These are phyloP conservation scores for Closterium sp. DNA, from an alignment of 139 green algal species.

Conservation along the genomic window DNA sequence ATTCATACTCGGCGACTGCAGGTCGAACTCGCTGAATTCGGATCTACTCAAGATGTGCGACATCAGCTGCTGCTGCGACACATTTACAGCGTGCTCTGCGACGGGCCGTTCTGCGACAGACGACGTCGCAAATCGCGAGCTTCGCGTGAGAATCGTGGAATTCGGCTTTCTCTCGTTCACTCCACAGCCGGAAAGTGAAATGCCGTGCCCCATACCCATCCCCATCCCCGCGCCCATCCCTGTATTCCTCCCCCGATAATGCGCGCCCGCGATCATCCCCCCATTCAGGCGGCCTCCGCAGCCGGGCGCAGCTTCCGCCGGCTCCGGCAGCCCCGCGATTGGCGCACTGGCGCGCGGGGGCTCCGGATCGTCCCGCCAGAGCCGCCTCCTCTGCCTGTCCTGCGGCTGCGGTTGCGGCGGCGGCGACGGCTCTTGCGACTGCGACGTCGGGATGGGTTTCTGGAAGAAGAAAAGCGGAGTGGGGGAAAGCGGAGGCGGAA, in stretches of 20 bases:
- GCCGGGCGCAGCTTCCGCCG: background rate
- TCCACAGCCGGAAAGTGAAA: background rate
- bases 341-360: background rate
- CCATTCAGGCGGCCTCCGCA: background rate
- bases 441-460: background rate
- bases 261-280: background rate
- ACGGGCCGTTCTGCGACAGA: background rate
- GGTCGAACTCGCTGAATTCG: background rate
- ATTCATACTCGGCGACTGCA: background rate
- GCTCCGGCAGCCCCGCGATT: background rate
- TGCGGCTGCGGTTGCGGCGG: background rate
- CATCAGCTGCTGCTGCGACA: background rate
- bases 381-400: background rate
- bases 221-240: background rate
- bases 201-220: background rate
- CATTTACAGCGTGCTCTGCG: background rate
- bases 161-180: background rate
- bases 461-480: background rate
- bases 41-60: background rate
- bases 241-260: background rate
- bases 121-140: background rate
- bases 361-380: background rate
- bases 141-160: too few relatives aligned
- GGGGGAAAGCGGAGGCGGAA: background rate
- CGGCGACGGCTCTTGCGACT: background rate